Base-by-base conservation (phyloP, 148 eudicot species). In the Rheum nobile region DNA sequence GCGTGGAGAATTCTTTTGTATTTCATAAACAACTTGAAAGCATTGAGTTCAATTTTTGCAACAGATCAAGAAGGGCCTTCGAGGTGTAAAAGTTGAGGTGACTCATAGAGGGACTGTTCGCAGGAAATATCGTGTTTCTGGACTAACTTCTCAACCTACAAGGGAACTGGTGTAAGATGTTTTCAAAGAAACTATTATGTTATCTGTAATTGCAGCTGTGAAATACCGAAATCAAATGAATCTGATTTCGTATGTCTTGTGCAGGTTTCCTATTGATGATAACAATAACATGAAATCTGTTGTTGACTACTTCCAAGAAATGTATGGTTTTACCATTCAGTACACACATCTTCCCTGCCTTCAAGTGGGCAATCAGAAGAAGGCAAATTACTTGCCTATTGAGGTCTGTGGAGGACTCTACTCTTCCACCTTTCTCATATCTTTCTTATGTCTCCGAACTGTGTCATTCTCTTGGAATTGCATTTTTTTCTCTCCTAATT, bases 311-410 rank as follows among this genome's bases (percentile, higher is more conserved):
- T 89, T 89, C 73, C 90, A 82, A 78, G 93, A 89, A 74, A 83
- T 89, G 86, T 89, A 89, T 72, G 93, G 89, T 28, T 89, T 87
- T 75, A 87, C 89, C 21, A 87, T 89, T 76, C 89, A 87, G 74
- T 78, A 87, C 79, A 72, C 87, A 29, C 87, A 89, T 75, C 85
- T 89, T 34, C 93, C 90, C 67, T 89, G 93, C 81, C 89, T 89
- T 71, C 93, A 87, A 87, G 93, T 89, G 19, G 93, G 93, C 75
- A 89, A 89, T 78, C 93, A 87, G 79, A 89, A 86, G 79, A 89
- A 89, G 78, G 93, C 89, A n/a, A 89, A 87, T 78, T 89, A 87
- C 78, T 78, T 89, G 72, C 93, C 93, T 4, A 83, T 89, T 89
- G 93, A 89, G 93, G 93, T 89, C 19, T 48, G 50, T 67, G 32